These are phyloP conservation scores for Cryptococcus floricola DNA, from an alignment of 1,284 basidiomycete species.

Conservation along the genomic window DNA sequence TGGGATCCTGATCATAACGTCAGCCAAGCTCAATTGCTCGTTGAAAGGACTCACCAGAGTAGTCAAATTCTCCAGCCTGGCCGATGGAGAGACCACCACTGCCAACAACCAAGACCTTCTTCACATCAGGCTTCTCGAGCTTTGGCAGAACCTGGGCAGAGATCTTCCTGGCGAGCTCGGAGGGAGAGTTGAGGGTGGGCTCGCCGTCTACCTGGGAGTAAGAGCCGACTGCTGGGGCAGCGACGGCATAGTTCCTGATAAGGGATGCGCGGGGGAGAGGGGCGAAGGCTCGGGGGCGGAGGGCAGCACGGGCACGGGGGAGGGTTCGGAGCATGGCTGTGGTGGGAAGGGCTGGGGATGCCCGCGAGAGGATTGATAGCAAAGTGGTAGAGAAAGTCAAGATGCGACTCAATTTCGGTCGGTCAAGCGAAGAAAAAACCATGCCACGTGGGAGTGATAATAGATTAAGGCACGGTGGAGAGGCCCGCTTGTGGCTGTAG, in stretches of 20 bases:
- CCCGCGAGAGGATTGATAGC: background rate
- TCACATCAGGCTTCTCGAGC: slow-evolving; percentile 76
- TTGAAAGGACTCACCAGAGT: slow-evolving; percentile 65
- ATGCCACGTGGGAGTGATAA: background rate
- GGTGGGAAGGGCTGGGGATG: background rate
- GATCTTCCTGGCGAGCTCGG: slow-evolving; percentile 83
- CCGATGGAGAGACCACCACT: slow-evolving; percentile 95
- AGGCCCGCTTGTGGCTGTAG: background rate
- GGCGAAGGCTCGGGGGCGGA: slow-evolving; percentile 6
- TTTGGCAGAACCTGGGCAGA: slow-evolving; percentile 82
- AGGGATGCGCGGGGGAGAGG: slow-evolving; percentile 1
- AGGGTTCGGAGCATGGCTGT: slow-evolving; percentile 15
- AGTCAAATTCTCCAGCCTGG: slow-evolving; percentile 99
- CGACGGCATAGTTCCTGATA: slow-evolving; percentile 55
- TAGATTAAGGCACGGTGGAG: too few relatives aligned
- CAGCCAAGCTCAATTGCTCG: background rate
- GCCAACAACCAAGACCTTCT: slow-evolving; percentile 94
- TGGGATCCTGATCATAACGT: slow-evolving; percentile 60
- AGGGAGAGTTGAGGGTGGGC: slow-evolving; percentile 83
- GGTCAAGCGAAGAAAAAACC: background rate
- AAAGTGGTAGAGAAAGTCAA: background rate
- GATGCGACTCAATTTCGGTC: background rate
- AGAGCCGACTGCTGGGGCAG: slow-evolving; percentile 71
- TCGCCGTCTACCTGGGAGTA: slow-evolving; percentile 65
- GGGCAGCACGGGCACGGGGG: slow-evolving; percentile 9